phyloP scores from a whole-genome alignment of 345 rosid genomes.

The Murraya paniculata region DNA sequence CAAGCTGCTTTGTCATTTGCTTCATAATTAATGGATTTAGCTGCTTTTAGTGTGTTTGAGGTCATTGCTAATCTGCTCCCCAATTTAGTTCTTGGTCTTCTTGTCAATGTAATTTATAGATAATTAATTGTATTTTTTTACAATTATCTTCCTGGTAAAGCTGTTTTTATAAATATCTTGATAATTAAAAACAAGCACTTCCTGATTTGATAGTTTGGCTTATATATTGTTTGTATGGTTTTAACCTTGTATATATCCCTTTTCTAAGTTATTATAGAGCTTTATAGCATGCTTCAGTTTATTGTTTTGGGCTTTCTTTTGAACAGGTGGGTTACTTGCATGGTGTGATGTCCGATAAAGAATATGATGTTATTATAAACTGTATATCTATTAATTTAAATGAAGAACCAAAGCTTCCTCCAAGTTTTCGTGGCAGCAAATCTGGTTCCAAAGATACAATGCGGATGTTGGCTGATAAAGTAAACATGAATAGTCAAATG shows the following conservation, averaged over 20 bases:
- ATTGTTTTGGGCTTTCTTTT: conserved; percentile 20
- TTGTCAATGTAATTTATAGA: not conserved
- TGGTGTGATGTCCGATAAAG: conserved; percentile 86
- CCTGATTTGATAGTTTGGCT: not conserved
- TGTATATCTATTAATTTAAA: conserved; percentile 61
- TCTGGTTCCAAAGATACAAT: conserved; percentile 74
- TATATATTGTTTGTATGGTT: not conserved
- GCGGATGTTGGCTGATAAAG: conserved; percentile 85
- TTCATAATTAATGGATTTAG: too few species aligned
- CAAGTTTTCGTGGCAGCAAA: conserved; percentile 80
- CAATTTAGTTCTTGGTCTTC: not conserved
- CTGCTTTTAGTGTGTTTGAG: not conserved
- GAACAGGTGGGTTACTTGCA: conserved; percentile 86
- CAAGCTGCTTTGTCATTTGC: not conserved
- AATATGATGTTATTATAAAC: conserved; percentile 76
- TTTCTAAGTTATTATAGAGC: too few species aligned
- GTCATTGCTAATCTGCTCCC: not conserved
- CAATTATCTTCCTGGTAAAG: not conserved
- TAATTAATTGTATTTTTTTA: not conserved
- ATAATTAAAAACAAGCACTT: not conserved
- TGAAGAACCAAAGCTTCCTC: conserved; percentile 90
- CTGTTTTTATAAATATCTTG: not conserved
- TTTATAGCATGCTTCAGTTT: not conserved
- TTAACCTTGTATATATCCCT: not conserved
- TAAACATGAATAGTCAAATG: conserved; percentile 83